Evolutionary conservation across 805 yeast genomes (phyloP), one percentile per base, ranked within the genome.

Genomic region (Jamesozyma lodderae): DNA sequence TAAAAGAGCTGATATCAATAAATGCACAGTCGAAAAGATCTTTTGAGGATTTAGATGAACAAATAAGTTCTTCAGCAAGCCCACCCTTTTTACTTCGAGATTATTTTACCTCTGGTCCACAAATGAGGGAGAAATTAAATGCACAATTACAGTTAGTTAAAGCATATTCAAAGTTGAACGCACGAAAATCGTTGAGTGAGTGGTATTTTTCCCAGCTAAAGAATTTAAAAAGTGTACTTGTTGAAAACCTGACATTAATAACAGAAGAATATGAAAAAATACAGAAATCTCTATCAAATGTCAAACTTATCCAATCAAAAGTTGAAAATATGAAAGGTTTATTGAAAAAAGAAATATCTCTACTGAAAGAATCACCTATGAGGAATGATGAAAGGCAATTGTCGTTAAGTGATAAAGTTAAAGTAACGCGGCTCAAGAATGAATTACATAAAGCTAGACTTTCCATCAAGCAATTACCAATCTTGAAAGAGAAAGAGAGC

Each of bases 111-210:
- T 57, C 73, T 1, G 46, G 60, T 6, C 54, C 59, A 2, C 59
- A 58, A 26, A 70, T 64, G 6, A 65, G 64, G 44, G 56, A 60
- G 30, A 47, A 53, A 2, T 64, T 75, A 66, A 67, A 65, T 26
- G 57, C 68, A n/a, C 72, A 72, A 42, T 64, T 77, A 35, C 69
- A 67, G 41, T 41, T 69, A 10, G 59, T 77, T 31, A 74, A 75
- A 49, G 70, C 66, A 22, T 70, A 59, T 41, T 66, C 82, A 1
- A 63, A 75, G 22, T 62, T 68, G 22, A 73, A 72, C 48, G 74
- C 83, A 0, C 66, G 63, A 41, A 68, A 66, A 27, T 70, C 70
- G 0, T 79, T 84, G 83, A 73, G 72, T 46, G 70, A 68, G 35
- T 79, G 85, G 86, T 60, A 83, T 42, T 52, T 63, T 10, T 73